Evolutionary conservation across 1,284 basidiomycete genomes (phyloP), one percentile per base, ranked within the genome.

Genomic region (Boletus smithii): DNA sequence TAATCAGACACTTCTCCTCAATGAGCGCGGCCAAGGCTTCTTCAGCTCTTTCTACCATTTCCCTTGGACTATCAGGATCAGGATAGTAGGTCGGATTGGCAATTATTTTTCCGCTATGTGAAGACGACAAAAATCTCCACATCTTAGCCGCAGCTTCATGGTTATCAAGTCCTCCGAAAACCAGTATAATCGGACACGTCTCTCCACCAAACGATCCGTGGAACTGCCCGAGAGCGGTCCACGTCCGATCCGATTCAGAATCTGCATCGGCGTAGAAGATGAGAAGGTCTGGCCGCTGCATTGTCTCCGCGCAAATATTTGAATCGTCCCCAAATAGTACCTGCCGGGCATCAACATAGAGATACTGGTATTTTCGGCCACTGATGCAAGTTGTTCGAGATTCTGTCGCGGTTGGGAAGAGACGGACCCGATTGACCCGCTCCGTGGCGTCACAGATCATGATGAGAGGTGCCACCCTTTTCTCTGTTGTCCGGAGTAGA

Each of bases 71-170:
- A 35, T 38, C 44, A 3, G 38, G 38, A 20, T 46, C 35, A n/a
- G 59, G 59, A 32, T 55, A 65, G 24, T 52, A 63, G 10, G 56
- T 61, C 7, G 60, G 60, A 29, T 16, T 42, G 33, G 58, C 59
- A 8, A 57, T 44, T 33, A 61, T 50, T 16, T 49, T 42, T 9
- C 46, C 46, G 10, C 14, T 14, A 20, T 42, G 45, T 1, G 49
- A 48, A 20, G 49, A 52, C 8, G 53, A 57, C 29, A 61, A 33
- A 10, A 40, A 8, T 29, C 26, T 42, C 59, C 62, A 65, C 37
- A 20, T 44, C 33, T 50, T 40, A 0, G 17, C 36, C 20, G 62
- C 59, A 20, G 48, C 47, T 27, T 51, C 59, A 8, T 26, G 43
- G 33, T 26, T 44, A 27, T 51, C 41, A 18, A 65, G 44, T 13